Evolutionary conservation across 331 rosid genomes (phyloP).

Genomic region (Rhamnella rubrinervis): DNA sequence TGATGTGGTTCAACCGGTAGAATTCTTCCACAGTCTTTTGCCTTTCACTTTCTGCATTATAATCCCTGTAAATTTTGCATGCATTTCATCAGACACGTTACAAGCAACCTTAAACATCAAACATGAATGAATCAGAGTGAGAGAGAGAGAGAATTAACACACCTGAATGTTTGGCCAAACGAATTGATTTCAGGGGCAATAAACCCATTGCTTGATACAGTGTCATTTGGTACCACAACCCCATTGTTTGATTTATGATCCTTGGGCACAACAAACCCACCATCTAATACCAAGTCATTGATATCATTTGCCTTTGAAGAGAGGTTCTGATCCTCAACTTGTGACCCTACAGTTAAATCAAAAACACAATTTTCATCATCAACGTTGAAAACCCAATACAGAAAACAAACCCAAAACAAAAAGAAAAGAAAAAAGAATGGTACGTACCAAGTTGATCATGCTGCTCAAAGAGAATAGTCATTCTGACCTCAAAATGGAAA

Average conservation of each 20-base stretch:
- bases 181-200: slow-evolving; percentile 60
- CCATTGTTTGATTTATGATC: slow-evolving; percentile 13
- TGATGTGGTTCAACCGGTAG: slow-evolving; percentile 46
- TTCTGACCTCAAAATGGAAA: slow-evolving; percentile 16
- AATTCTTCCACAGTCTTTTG: slow-evolving; percentile 59
- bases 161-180: slow-evolving; percentile 76
- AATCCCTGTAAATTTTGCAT: slow-evolving; percentile 34
- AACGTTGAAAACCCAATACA: neutral
- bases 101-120: too few species aligned
- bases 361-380: neutral
- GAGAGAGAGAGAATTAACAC: neutral
- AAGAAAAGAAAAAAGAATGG: neutral
- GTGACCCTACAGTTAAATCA: slow-evolving; percentile 24
- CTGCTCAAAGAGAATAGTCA: slow-evolving; percentile 68
- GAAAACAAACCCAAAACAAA: neutral
- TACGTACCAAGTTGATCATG: slow-evolving; percentile 31
- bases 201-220: slow-evolving; percentile 29
- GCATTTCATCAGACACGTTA: too few species aligned
- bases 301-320: slow-evolving; percentile 38
- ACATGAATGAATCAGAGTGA: neutral
- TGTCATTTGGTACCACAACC: slow-evolving; percentile 10
- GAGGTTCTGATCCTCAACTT: slow-evolving; percentile 31
- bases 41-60: slow-evolving; percentile 58
- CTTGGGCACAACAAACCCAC: slow-evolving; percentile 56
- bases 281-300: slow-evolving; percentile 58